Evolutionary conservation across 2,329 filamentous ascomycete genomes (phyloP).

Genomic region (Microsporum canis): DNA sequence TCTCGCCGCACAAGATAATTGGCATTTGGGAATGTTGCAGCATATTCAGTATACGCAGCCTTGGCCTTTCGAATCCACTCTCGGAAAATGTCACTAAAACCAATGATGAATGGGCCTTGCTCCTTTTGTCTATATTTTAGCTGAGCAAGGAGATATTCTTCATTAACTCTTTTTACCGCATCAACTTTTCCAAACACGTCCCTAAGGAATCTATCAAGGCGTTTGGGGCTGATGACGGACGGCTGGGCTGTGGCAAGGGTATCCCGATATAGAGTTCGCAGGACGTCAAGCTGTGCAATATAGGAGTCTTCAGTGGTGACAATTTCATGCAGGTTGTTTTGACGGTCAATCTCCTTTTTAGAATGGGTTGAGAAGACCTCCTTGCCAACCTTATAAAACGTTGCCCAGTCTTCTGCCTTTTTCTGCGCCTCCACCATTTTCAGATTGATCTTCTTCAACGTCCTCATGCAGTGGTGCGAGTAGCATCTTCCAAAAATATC

Average conservation of each 20-base stretch:
- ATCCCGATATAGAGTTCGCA: conserved; percentile 76
- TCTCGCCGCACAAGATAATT: conserved; percentile 76
- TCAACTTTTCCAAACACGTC: conserved; percentile 89
- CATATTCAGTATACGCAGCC: conserved; percentile 81
- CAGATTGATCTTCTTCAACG: conserved; percentile 85
- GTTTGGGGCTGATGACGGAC: conserved; percentile 67
- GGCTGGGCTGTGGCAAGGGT: conserved; percentile 61
- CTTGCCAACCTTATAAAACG: conserved; percentile 74
- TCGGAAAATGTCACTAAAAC: conserved; percentile 93
- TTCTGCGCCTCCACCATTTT: conserved; percentile 57
- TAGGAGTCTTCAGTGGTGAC: conserved; percentile 86
- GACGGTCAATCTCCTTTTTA: conserved; percentile 82
- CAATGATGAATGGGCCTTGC: conserved; percentile 85
- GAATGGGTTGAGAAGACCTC: conserved; percentile 59
- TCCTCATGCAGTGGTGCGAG: conserved; percentile 84
- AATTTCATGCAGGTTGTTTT: conserved; percentile 92
- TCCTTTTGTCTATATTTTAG: conserved; percentile 95
- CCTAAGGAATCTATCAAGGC: conserved; percentile 65
- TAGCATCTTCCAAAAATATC: conserved; percentile 68
- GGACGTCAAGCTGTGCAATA: conserved; percentile 77
- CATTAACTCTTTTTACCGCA: conserved; percentile 77
- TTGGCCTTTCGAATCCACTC: conserved; percentile 97
- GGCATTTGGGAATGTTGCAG: conserved; percentile 73
- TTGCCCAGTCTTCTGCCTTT: conserved; percentile 73
- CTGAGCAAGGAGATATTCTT: conserved; percentile 81